Evolutionary conservation across 805 yeast species (phyloP), one percentile per base, ranked within the genome.

Genomic region (Hanseniaspora singularis): DNA sequence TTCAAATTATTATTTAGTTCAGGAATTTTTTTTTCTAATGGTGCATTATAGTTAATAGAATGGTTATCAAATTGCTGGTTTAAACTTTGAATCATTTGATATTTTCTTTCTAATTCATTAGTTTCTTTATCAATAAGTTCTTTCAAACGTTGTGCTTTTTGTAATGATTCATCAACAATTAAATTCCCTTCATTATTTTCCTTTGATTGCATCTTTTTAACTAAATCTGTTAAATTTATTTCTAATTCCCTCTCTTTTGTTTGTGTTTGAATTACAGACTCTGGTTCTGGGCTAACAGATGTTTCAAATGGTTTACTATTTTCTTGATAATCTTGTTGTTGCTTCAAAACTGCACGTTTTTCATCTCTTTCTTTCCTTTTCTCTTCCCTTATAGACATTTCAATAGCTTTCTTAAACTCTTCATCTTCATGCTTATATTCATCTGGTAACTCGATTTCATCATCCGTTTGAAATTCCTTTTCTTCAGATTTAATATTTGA

Each of bases 371-470:
- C 40, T 15, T 34, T 27, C 56, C 49, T 54, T 51, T 81, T 74
- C 58, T 81, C 70, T 50, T 88, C 96, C 45, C 71, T 71, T 51
- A 92, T 68, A 61, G 95, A 85, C 0, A 95, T 95, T 14, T 82
- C 95, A 49, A 92, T 89, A 0, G 97, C 98, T 0, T 92, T 94
- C 59, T 78, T 83, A 77, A 89, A 74, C 31, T 86, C 95, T 32
- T 81, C 89, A 57, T 87, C 95, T 15, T 80, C 83, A 16, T 81
- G 86, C 2, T 76, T 83, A 14, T 61, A 54, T 28, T 16, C 14
- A 40, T 22, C 38, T 11, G 28, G 51, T 39, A 27, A 14, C 46
- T 30, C 49, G 50, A 36, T 37, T 34, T 50, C 47, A 50, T 51
- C 24, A 38, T 39, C 39, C 10, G 43, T 22, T n/a, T 23, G 26